Conservation (phyloP, 2,329 filamentous ascomycete genomes). For the Penicillium janthinellum region DNA sequence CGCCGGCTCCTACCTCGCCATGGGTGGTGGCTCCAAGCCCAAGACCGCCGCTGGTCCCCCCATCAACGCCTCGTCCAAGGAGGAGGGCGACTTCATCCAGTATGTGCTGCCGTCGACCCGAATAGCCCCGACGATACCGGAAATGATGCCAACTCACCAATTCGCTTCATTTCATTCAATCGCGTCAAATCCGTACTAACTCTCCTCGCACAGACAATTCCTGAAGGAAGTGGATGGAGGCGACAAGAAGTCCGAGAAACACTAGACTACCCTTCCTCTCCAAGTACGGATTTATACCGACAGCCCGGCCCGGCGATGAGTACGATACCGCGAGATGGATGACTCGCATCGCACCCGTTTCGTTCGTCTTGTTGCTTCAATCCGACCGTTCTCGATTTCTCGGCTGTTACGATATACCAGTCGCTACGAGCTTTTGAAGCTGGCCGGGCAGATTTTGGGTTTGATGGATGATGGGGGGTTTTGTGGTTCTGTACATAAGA, state of each 20-base stretch:
- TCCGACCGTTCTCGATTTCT: constrained; percentile 16
- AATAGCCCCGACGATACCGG: not conserved
- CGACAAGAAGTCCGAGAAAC: constrained; percentile 47
- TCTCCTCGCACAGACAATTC: constrained; percentile 49
- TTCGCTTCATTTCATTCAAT: not conserved
- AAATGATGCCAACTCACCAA: not conserved
- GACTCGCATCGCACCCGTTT: constrained; percentile 17
- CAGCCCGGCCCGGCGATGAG: constrained; percentile 9
- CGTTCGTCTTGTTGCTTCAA: constrained; percentile 12
- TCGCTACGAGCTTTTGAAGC: constrained; percentile 11
- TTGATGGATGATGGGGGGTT: constrained; percentile 18
- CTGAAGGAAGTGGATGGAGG: constrained; percentile 53
- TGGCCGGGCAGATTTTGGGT: constrained; percentile 15
- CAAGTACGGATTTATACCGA: constrained; percentile 21
- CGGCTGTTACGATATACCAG: constrained; percentile 10
- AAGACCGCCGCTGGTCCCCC: constrained; percentile 52
- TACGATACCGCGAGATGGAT: constrained; percentile 16
- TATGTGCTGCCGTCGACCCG: constrained; percentile 45
- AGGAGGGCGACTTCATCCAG: constrained; percentile 70
- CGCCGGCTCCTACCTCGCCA: constrained; percentile 49
- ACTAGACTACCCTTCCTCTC: constrained; percentile 30
- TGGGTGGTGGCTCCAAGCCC: constrained; percentile 45
- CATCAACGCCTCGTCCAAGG: constrained; percentile 66
- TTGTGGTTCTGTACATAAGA: constrained; percentile 32
- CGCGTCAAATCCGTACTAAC: not conserved